Percentiles rank a stretch among this genome's conserved stretches.
phyloP scores from a whole-genome alignment of 495 filamentous ascomycete species.

The Penicillium riverlandense region DNA sequence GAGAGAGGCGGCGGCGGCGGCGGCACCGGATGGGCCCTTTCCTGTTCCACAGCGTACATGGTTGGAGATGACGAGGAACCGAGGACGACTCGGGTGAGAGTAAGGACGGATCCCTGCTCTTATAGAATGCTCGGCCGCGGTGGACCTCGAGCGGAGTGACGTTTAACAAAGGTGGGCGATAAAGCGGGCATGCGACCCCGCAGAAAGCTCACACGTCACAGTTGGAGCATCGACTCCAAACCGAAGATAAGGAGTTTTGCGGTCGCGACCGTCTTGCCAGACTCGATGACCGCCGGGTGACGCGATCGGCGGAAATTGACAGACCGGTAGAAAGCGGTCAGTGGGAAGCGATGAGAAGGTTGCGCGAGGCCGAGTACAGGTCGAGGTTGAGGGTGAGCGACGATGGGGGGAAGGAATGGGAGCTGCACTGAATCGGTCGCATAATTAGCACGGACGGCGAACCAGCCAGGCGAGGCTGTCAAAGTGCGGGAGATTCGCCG shows the following conservation, averaged over 20 bases:
- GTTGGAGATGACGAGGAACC: conserved; percentile 20
- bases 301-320: too few species aligned
- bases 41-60: conserved; percentile 40
- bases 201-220: conserved; percentile 24
- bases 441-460: conserved; percentile 11
- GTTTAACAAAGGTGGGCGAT: conserved; percentile 2
- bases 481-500: conserved; percentile 35
- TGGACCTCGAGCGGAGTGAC: conserved; percentile 2
- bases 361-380: too few species aligned
- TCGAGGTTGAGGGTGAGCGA: too few species aligned
- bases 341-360: too few species aligned
- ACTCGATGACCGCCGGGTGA: too few species aligned
- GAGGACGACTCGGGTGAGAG: conserved; percentile 10
- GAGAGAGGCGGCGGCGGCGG: conserved; percentile 35
- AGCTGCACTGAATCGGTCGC: too few species aligned
- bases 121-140: conserved; percentile 5
- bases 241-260: conserved; percentile 2
- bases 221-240: conserved; percentile 24
- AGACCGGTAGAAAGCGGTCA: too few species aligned
- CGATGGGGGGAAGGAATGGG: too few species aligned
- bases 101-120: conserved; percentile 9
- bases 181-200: conserved; percentile 21
- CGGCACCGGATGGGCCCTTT: conserved; percentile 34
- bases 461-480: conserved; percentile 26
- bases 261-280: conserved; percentile 4